These are phyloP conservation scores for Tulasnella sp. DNA, from an alignment of 768 basidiomycete species.

Conservation along the genomic window DNA sequence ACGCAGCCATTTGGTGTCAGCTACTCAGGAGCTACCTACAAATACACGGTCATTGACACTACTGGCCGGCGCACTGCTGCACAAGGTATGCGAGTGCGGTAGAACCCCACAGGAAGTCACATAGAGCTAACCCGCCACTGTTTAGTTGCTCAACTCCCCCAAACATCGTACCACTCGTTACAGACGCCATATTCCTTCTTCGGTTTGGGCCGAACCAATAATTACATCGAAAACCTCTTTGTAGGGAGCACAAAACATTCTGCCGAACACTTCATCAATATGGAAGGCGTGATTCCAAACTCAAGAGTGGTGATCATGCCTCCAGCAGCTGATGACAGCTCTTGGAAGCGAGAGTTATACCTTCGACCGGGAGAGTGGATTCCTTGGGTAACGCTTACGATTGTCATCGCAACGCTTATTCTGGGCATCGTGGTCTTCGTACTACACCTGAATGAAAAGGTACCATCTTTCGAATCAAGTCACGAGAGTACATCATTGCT, in stretches of 20 bases:
- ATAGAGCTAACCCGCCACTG: slow-evolving; percentile 24
- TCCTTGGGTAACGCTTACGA: slow-evolving; percentile 90
- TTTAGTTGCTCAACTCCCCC: slow-evolving; percentile 87
- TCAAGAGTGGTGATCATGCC: slow-evolving; percentile 95
- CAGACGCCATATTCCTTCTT: slow-evolving; percentile 93
- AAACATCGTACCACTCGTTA: slow-evolving; percentile 87
- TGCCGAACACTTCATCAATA: slow-evolving; percentile 72
- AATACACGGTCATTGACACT: slow-evolving; percentile 94
- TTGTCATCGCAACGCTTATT: slow-evolving; percentile 65
- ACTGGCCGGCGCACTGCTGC: slow-evolving; percentile 83
- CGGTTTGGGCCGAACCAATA: slow-evolving; percentile 95
- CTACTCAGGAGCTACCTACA: slow-evolving; percentile 92
- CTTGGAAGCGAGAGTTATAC: slow-evolving; percentile 87
- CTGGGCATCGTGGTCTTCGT: slow-evolving; percentile 80
- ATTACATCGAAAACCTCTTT: slow-evolving; percentile 98
- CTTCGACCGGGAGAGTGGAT: slow-evolving; percentile 96
- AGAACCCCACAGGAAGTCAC: neutral
- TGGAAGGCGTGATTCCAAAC: slow-evolving; percentile 97
- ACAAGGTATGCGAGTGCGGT: slow-evolving; percentile 55
- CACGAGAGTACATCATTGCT: neutral
- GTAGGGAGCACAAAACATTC: slow-evolving; percentile 83
- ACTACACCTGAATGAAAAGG: slow-evolving; percentile 91
- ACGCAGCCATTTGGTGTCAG: slow-evolving; percentile 85
- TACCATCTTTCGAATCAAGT: slow-evolving; percentile 38
- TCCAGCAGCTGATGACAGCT: slow-evolving; percentile 45